Evolutionary conservation across 495 filamentous ascomycete genomes (phyloP).

Genomic region (Lepidopterella palustris): DNA sequence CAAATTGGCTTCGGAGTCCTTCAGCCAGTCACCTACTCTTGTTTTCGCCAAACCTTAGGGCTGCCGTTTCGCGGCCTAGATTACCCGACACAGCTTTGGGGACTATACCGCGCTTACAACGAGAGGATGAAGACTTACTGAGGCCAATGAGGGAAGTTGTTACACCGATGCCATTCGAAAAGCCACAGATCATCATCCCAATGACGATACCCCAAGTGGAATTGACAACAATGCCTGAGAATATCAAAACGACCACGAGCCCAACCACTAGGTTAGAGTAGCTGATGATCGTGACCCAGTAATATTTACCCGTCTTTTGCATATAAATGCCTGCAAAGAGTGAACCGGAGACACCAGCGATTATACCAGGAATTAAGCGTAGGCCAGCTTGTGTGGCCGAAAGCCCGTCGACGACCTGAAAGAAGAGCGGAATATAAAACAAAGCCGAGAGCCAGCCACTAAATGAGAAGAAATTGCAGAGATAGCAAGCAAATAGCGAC

Average conservation of each 20-base stretch:
- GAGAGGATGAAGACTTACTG: too few relatives aligned
- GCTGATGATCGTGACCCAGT: conserved; percentile 60
- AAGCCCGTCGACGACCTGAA: conserved; percentile 65
- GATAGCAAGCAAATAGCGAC: conserved; percentile 59
- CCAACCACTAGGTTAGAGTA: conserved; percentile 51
- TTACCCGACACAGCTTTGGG: too few relatives aligned
- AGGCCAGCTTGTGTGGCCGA: conserved; percentile 60
- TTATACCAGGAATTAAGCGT: conserved; percentile 60
- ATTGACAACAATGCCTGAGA: conserved; percentile 48
- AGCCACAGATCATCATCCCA: conserved; percentile 50
- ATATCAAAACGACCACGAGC: conserved; percentile 50
- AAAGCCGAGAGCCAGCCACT: conserved; percentile 56
- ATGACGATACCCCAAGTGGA: conserved; percentile 46
- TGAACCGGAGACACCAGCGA: conserved; percentile 58
- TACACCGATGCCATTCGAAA: conserved; percentile 61
- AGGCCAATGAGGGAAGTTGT: conserved; percentile 62
- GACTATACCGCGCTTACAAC: too few relatives aligned
- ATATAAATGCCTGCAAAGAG: conserved; percentile 65
- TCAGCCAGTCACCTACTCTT: too few relatives aligned
- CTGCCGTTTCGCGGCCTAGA: too few relatives aligned
- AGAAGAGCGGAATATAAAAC: conserved; percentile 77
- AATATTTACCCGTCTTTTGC: conserved; percentile 71
- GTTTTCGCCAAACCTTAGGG: too few relatives aligned
- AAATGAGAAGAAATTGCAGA: conserved; percentile 72
- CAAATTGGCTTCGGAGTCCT: too few relatives aligned